Conservation (phyloP, 176 grass and related monocot genomes). For the Triticum timopheevii region DNA sequence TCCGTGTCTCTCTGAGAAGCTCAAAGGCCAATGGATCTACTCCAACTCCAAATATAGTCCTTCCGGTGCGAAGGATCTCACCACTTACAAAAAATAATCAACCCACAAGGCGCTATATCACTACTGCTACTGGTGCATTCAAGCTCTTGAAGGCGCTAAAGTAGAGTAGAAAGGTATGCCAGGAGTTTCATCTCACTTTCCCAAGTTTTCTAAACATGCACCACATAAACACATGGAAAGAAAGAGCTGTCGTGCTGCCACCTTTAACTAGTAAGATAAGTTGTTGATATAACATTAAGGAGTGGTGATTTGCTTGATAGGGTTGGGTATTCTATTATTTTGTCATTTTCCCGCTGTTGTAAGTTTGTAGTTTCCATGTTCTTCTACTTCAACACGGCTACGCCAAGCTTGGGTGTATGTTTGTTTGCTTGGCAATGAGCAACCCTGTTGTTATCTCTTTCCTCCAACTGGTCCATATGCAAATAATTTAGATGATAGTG, state of each 20-base stretch:
- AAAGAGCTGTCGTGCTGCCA: background rate
- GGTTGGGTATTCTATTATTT: background rate
- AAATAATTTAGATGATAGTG: background rate
- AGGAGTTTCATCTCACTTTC: background rate
- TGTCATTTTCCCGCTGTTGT: background rate
- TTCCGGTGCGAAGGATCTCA: background rate
- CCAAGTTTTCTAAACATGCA: background rate
- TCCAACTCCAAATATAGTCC: background rate
- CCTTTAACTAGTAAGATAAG: background rate
- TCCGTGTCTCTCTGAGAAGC: background rate
- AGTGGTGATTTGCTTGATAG: background rate
- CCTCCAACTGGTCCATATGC: background rate
- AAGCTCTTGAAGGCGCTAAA: constrained; percentile 22
- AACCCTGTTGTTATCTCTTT: background rate
- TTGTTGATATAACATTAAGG: background rate
- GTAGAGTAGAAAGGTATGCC: constrained; percentile 15
- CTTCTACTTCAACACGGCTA: constrained; percentile 22
- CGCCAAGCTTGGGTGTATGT: constrained; percentile 83
- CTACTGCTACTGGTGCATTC: constrained; percentile 21
- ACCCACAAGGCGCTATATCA: background rate
- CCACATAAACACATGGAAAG: background rate
- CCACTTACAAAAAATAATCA: background rate
- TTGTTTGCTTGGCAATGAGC: background rate
- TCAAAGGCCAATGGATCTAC: background rate
- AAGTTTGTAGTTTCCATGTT: background rate